Percentiles rank a stretch among this genome's conserved stretches.
These are phyloP conservation scores for Penicillium expansum DNA, from an alignment of 2,329 filamentous ascomycete genomes.

Conservation along the genomic window DNA sequence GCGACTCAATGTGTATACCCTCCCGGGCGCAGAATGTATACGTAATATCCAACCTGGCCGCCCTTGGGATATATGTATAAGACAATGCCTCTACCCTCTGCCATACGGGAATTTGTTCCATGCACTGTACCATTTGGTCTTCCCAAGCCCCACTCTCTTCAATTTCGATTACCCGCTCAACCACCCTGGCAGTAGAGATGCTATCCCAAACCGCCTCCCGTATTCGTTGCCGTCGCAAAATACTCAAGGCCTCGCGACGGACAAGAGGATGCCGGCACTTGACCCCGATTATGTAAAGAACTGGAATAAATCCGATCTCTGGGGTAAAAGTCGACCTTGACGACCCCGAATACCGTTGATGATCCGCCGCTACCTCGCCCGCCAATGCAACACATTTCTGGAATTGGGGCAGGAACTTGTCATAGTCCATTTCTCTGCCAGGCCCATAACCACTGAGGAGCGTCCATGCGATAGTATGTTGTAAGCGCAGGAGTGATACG, in stretches of 20 bases:
- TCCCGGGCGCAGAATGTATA: slow-evolving; percentile 33
- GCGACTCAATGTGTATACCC: slow-evolving; percentile 14
- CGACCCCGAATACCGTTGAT: slow-evolving; percentile 20
- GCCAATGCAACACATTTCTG: slow-evolving; percentile 14
- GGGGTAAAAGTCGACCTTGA: slow-evolving; percentile 35
- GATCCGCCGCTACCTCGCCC: slow-evolving; percentile 6
- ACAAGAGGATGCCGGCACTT: slow-evolving; percentile 38
- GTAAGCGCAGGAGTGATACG: slow-evolving; percentile 32
- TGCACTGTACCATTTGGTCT: slow-evolving; percentile 16
- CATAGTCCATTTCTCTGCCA: slow-evolving; percentile 19
- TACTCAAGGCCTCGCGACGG: slow-evolving; percentile 31
- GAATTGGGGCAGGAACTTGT: slow-evolving; percentile 16
- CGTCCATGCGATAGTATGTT: slow-evolving; percentile 30
- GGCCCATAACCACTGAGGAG: slow-evolving; percentile 25
- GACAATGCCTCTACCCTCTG: slow-evolving; percentile 33
- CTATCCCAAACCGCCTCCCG: slow-evolving; percentile 40
- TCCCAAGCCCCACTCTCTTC: slow-evolving; percentile 29
- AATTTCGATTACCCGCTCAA: slow-evolving; percentile 38
- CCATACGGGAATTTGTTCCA: slow-evolving; percentile 29
- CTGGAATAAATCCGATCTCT: slow-evolving; percentile 34
- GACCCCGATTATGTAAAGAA: slow-evolving; percentile 36
- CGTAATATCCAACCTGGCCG: slow-evolving; percentile 27
- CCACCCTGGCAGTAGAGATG: slow-evolving; percentile 25
- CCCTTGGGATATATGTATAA: slow-evolving; percentile 21
- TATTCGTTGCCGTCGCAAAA: slow-evolving; percentile 16